Evolutionary conservation across 1,284 basidiomycete species (phyloP).

Genomic region (Mrakiaceae sp.): DNA sequence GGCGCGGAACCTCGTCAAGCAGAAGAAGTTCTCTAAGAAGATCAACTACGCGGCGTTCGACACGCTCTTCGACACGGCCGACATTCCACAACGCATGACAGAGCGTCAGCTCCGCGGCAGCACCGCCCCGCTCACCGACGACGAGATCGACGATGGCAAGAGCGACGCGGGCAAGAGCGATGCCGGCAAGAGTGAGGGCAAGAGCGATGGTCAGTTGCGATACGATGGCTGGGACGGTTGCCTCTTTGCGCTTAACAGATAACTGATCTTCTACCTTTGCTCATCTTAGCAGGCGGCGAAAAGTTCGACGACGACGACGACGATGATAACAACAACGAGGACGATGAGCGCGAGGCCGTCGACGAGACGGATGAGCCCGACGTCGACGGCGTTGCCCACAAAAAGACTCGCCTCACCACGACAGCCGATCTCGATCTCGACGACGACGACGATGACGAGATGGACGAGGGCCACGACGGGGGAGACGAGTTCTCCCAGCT

Average conservation of each 20-base stretch:
- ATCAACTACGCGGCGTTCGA: constrained; percentile 82
- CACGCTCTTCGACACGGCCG: constrained; percentile 49
- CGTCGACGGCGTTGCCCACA: not conserved
- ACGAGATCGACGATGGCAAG: not conserved
- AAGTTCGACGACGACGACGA: constrained; percentile 38
- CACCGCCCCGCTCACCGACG: not conserved
- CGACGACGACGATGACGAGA: constrained; percentile 21
- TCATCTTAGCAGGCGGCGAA: constrained; percentile 20
- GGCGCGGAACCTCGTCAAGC: constrained; percentile 64
- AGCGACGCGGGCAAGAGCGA: not conserved
- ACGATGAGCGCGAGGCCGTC: constrained; percentile 24
- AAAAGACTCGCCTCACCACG: no score
- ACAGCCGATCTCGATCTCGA: no score
- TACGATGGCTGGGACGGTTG: not conserved
- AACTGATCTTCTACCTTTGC: not conserved
- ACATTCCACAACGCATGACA: constrained; percentile 15
- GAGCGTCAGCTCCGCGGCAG: constrained; percentile 7
- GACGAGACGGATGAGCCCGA: not conserved
- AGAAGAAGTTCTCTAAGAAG: constrained; percentile 67
- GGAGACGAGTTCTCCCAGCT: constrained; percentile 1
- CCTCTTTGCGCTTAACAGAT: not conserved
- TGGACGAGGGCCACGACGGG: constrained; percentile 40
- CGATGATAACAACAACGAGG: constrained; percentile 46
- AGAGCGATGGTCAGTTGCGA: not conserved
- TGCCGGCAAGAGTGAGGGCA: not conserved